Percentiles rank a stretch among this genome's conserved stretches.
Conservation (phyloP, 768 basidiomycete genomes). For the Solioccasus polychromus region DNA sequence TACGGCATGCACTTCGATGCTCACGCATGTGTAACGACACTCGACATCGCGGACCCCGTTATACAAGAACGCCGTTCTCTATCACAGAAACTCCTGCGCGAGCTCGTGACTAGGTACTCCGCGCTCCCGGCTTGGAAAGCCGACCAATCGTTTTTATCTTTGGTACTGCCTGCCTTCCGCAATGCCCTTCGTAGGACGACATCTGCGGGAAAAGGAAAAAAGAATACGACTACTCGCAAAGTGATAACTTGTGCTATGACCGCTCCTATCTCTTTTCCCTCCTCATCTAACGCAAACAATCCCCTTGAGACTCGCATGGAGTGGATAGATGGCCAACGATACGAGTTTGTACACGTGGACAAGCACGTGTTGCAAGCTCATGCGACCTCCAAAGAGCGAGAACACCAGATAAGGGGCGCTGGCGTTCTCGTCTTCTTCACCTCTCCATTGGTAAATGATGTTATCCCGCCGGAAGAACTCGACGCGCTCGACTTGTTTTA, state of each 20-base stretch:
- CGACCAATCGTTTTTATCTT: not conserved
- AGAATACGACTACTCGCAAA: too few relatives aligned
- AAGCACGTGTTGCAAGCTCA: too few relatives aligned
- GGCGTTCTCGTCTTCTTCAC: not conserved
- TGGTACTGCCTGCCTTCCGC: not conserved
- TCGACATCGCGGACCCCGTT: not conserved
- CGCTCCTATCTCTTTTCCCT: too few relatives aligned
- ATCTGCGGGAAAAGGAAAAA: not conserved
- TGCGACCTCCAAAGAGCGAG: too few relatives aligned
- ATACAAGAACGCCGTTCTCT: not conserved
- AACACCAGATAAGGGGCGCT: not conserved
- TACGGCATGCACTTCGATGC: slow-evolving; percentile 30
- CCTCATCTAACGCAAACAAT: too few relatives aligned
- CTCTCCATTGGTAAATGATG: not conserved
- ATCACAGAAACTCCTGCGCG: not conserved
- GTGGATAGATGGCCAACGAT: not conserved
- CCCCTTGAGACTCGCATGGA: too few relatives aligned
- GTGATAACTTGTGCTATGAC: too few relatives aligned
- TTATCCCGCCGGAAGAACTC: not conserved
- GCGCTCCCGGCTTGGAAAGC: not conserved
- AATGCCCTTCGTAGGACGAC: not conserved
- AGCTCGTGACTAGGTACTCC: slow-evolving; percentile 1
- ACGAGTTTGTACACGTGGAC: slow-evolving; percentile 1
- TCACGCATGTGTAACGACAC: slow-evolving; percentile 10
- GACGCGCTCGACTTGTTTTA: not conserved